Percentiles rank a stretch among this genome's conserved stretches.
These are phyloP conservation scores for Pseudozyma flocculosa DNA, from an alignment of 1,284 basidiomycete species.

Conservation along the genomic window DNA sequence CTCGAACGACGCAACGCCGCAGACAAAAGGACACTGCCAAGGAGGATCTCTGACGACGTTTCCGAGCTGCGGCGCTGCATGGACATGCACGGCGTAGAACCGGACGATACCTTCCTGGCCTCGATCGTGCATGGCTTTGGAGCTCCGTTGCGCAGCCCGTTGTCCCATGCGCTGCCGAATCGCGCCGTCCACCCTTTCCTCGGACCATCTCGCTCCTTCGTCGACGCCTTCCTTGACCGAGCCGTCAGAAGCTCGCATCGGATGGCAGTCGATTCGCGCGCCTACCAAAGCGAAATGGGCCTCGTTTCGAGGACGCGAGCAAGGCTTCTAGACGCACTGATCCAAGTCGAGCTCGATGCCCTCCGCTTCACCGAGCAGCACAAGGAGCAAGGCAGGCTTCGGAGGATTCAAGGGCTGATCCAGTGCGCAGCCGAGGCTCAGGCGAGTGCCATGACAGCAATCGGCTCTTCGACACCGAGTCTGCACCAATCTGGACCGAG, in stretches of 20 bases:
- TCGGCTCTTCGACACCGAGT: no score
- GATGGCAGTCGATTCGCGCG: no score
- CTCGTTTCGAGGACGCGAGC: not conserved
- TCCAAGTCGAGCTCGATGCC: constrained; percentile 17
- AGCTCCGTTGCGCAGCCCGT: constrained; percentile 16
- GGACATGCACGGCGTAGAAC: constrained; percentile 5
- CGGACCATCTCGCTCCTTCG: not conserved
- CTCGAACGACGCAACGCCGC: no score
- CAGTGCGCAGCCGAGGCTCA: no score
- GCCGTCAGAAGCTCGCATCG: no score
- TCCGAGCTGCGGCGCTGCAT: constrained; percentile 2
- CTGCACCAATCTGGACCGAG: no score
- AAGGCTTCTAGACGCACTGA: constrained; percentile 2
- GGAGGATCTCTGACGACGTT: not conserved
- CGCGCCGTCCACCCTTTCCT: not conserved
- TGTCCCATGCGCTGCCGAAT: not conserved
- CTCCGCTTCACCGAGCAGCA: not conserved
- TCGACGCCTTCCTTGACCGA: not conserved
- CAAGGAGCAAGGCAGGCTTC: not conserved
- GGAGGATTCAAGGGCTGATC: not conserved
- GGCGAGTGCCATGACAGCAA: no score
- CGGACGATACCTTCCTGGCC: constrained; percentile 24
- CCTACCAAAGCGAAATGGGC: no score
- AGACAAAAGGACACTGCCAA: not conserved
- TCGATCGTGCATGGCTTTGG: constrained; percentile 15